Percentiles rank a stretch among this genome's conserved stretches.
Evolutionary conservation across 129 eudicot species (phyloP).

Genomic region (carrot (Daucus carota)): DH1_v3.0 NC_030382.2:49284001-49284500

Average conservation of each 20-base stretch:
- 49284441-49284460: not conserved
- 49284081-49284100: not conserved
- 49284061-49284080: not conserved
- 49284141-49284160: constrained; percentile 74
- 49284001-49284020: not conserved
- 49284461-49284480: not conserved
- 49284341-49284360: constrained; percentile 63
- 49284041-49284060: not conserved
- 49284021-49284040: not conserved
- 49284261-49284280: constrained; percentile 42
- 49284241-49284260: constrained; percentile 49
- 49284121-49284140: constrained; percentile 98
- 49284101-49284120: constrained; percentile 39
- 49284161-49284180: constrained; percentile 87
- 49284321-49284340: constrained; percentile 47
- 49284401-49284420: not conserved
- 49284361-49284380: constrained; percentile 67
- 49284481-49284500: not conserved
- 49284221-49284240: constrained; percentile 61
- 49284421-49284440: not conserved
- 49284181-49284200: constrained; percentile 77
- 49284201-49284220: constrained; percentile 49
- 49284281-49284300: constrained; percentile 49
- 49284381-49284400: not conserved
- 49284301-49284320: constrained; percentile 42